These are phyloP conservation scores for Trichophyton equinum DNA, from an alignment of 2,329 filamentous ascomycete genomes.

Conservation along the genomic window DNA sequence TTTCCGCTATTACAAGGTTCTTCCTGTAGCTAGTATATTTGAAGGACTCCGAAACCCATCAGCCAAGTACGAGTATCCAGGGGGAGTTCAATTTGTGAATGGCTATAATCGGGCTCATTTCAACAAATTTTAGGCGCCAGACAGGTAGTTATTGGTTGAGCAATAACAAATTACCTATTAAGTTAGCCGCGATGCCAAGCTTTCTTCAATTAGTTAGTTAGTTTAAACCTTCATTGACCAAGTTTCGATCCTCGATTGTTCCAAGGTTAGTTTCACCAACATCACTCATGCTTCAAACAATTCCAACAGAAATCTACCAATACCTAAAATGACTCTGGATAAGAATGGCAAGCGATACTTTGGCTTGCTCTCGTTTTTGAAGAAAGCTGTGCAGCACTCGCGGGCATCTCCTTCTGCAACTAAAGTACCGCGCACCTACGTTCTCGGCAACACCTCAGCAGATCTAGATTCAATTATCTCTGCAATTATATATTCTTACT, in stretches of 20 bases:
- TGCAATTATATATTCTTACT: slow-evolving; percentile 49
- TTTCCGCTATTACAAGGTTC: too few species aligned
- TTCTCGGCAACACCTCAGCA: slow-evolving; percentile 35
- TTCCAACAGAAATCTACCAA: background rate
- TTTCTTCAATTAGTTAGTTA: too few species aligned
- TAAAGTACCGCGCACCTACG: slow-evolving; percentile 23
- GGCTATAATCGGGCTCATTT: background rate
- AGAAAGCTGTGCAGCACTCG: slow-evolving; percentile 22
- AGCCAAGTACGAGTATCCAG: too few species aligned
- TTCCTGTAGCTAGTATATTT: too few species aligned
- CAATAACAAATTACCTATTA: too few species aligned
- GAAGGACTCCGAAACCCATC: too few species aligned
- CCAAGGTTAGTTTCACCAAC: background rate
- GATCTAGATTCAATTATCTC: slow-evolving; percentile 53
- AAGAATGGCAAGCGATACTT: background rate
- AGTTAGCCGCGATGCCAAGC: too few species aligned
- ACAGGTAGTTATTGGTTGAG: too few species aligned
- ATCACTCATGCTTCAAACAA: background rate
- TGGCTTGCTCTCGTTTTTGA: slow-evolving; percentile 28
- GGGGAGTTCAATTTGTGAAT: background rate
- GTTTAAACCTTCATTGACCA: too few species aligned
- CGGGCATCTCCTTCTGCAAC: slow-evolving; percentile 17
- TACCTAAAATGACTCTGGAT: background rate
- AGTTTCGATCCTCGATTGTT: too few species aligned
- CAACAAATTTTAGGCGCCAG: too few species aligned